Evolutionary conservation across 1,284 basidiomycete genomes (phyloP).

Genomic region (Irpex sp.): DNA sequence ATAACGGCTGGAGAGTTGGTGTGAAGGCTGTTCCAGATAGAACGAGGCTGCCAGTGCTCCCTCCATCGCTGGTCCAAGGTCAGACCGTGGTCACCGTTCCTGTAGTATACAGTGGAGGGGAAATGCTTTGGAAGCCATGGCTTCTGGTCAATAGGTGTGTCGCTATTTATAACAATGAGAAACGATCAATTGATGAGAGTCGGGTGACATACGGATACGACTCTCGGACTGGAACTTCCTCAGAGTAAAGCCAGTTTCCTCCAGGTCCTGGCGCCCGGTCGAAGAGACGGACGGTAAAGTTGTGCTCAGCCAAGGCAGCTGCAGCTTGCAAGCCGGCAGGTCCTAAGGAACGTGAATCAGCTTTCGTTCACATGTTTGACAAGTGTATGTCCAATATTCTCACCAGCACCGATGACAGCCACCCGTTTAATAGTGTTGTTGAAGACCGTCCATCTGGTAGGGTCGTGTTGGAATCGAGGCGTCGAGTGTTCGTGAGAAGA

Average conservation of each 20-base stretch:
- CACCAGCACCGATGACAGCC: constrained; percentile 5
- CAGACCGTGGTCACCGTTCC: constrained; percentile 1
- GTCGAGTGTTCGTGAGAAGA: background rate
- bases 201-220: background rate
- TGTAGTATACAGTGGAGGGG: background rate
- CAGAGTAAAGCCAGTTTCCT: constrained; percentile 5
- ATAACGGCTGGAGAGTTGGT: constrained; percentile 5
- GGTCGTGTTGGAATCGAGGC: background rate
- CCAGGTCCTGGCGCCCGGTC: constrained; percentile 4
- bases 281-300: background rate
- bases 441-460: background rate
- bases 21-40: constrained; percentile 5
- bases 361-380: background rate
- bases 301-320: constrained; percentile 5
- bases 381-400: background rate
- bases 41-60: constrained; percentile 3
- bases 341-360: background rate
- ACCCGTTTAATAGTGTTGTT: constrained; percentile 3
- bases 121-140: background rate
- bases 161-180: background rate
- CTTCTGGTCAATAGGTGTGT: background rate
- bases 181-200: background rate
- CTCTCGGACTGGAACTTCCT: constrained; percentile 1
- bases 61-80: constrained; percentile 4
- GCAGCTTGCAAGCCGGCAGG: constrained; percentile 5